phyloP scores from a whole-genome alignment of 2,329 filamentous ascomycete genomes.

The Fusarium sp. region DNA sequence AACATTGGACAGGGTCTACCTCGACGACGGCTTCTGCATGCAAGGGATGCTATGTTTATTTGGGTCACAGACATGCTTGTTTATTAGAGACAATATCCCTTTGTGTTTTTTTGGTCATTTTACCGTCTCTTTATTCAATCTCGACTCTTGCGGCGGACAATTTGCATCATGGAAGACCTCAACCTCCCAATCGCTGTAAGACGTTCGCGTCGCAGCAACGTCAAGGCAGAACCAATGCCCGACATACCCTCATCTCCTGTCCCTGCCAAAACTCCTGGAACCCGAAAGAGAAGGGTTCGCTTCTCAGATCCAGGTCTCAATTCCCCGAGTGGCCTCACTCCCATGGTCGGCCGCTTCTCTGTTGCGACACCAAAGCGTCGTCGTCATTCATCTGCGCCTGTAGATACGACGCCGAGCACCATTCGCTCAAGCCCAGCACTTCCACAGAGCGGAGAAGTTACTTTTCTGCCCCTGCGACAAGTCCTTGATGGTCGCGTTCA shows the following conservation, averaged over 20 bases:
- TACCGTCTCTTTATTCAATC: background rate
- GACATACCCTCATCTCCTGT: constrained; percentile 22
- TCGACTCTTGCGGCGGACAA: background rate
- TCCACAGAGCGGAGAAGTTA: constrained; percentile 52
- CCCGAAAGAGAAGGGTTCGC: constrained; percentile 60
- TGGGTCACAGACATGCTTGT: constrained; percentile 3
- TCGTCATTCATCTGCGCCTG: constrained; percentile 58
- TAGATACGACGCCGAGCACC: constrained; percentile 34
- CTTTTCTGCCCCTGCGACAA: constrained; percentile 58
- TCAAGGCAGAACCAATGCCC: constrained; percentile 43
- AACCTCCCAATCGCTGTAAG: constrained; percentile 65
- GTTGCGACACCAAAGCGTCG: constrained; percentile 53
- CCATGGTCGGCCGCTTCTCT: constrained; percentile 63
- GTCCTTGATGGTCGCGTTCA: constrained; percentile 66
- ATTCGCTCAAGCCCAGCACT: constrained; percentile 20
- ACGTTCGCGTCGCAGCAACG: constrained; percentile 59
- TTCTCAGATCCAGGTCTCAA: constrained; percentile 66
- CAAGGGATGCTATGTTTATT: constrained; percentile 28
- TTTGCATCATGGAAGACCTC: constrained; percentile 49
- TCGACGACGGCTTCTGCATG: constrained; percentile 20
- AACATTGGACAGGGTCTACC: constrained; percentile 50
- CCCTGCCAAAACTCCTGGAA: constrained; percentile 45
- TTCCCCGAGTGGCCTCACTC: constrained; percentile 62
- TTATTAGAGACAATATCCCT: constrained; percentile 19
- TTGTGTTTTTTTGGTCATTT: constrained; percentile 6